Percentiles rank a stretch among this genome's conserved stretches.
Conservation (phyloP, 352 stramenopile species). For the Saprolegnia parasitica region DNA sequence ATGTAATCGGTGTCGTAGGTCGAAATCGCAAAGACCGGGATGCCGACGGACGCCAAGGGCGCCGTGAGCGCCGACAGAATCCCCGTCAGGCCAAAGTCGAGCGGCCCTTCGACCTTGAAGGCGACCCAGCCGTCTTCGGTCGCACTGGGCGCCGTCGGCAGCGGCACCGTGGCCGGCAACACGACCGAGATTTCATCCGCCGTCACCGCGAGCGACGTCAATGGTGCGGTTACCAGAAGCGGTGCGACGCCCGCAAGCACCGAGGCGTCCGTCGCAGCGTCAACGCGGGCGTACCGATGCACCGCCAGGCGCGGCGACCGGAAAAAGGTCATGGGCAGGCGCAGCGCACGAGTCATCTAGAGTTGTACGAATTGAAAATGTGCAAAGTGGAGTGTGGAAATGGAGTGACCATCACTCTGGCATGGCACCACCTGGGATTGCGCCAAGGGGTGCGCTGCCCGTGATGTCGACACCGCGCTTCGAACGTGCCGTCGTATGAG, state of each 20-base stretch:
- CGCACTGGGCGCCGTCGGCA: constrained; percentile 4
- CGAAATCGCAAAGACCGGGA: constrained; percentile 28
- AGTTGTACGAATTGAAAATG: neutral
- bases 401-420: neutral
- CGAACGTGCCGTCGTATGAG: too few species aligned
- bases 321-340: constrained; percentile 4
- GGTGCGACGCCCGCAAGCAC: neutral
- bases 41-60: constrained; percentile 9
- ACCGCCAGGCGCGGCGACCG: neutral
- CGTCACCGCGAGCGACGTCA: constrained; percentile 15
- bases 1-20: constrained; percentile 30
- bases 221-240: neutral
- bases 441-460: too few species aligned
- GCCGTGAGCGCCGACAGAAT: constrained; percentile 25
- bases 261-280: neutral
- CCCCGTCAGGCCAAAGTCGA: constrained; percentile 25
- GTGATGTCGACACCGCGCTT: too few species aligned
- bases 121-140: constrained; percentile 15
- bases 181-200: constrained; percentile 25
- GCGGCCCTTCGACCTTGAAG: constrained; percentile 30
- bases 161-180: neutral
- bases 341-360: neutral
- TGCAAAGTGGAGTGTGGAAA: neutral
- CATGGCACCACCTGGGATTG: too few species aligned
- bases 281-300: neutral